phyloP scores from a whole-genome alignment of 1,284 basidiomycete species.

The Rhodotorula sp. region DNA sequence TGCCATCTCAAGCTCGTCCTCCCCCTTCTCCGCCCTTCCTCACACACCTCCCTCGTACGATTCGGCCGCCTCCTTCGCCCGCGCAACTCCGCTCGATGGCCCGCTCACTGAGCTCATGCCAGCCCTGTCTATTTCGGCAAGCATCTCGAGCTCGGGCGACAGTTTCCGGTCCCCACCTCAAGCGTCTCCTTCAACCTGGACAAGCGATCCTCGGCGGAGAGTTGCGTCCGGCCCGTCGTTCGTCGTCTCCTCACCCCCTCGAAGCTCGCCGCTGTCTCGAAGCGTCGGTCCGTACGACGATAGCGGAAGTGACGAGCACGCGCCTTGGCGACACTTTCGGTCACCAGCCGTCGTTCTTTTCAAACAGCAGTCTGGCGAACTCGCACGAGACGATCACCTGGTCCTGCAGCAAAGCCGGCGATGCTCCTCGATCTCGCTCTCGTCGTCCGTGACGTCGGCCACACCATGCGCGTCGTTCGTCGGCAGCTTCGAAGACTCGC shows the following conservation, averaged over 20 bases:
- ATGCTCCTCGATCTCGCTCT: constrained; percentile 18
- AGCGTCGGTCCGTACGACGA: neutral
- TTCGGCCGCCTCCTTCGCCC: neutral
- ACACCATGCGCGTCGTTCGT: constrained; percentile 40
- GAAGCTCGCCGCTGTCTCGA: constrained; percentile 11
- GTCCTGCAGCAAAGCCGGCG: constrained; percentile 11
- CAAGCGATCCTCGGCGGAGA: neutral
- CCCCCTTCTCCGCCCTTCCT: neutral
- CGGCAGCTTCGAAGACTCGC: constrained; percentile 50
- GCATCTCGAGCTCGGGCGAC: constrained; percentile 8
- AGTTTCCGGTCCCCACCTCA: neutral
- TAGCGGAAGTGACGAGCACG: neutral
- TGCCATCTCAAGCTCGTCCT: neutral
- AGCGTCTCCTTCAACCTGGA: no score
- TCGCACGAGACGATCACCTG: neutral
- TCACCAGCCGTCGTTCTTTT: neutral
- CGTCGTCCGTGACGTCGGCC: neutral
- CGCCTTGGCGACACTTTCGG: neutral
- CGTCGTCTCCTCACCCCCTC: constrained; percentile 1
- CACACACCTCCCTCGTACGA: neutral
- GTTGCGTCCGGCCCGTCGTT: neutral
- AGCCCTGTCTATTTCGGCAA: constrained; percentile 4
- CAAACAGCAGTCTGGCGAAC: neutral
- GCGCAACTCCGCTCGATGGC: constrained; percentile 5
- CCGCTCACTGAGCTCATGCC: constrained; percentile 22